Percentiles rank a stretch among this genome's conserved stretches.
Conservation (phyloP, 352 stramenopile genomes). For the Stramenopiles sp. region DNA sequence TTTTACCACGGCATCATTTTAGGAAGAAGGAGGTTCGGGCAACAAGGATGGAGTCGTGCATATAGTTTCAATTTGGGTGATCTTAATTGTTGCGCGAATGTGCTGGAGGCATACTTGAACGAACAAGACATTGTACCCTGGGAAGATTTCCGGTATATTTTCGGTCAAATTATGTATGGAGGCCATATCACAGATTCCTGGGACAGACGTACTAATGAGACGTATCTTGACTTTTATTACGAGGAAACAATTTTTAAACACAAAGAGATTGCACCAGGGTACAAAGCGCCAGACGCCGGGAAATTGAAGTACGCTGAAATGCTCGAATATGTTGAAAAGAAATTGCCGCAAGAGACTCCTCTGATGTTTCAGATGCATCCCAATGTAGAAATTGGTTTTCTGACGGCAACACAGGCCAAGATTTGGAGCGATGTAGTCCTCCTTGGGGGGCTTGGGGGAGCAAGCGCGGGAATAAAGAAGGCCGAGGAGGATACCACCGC, state of each 20-base stretch:
- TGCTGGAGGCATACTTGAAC: conserved; percentile 74
- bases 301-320: conserved; percentile 33
- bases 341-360: conserved; percentile 69
- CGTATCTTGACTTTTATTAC: conserved; percentile 67
- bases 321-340: conserved; percentile 64
- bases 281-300: conserved; percentile 64
- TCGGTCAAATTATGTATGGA: conserved; percentile 90
- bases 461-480: conserved; percentile 42
- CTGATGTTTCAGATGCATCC: conserved; percentile 76
- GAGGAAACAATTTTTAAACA: conserved; percentile 51
- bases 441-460: conserved; percentile 31
- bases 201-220: conserved; percentile 84
- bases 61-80: conserved; percentile 89
- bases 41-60: conserved; percentile 74
- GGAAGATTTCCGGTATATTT: conserved; percentile 84
- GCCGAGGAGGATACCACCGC: conserved; percentile 39
- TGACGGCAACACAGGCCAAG: conserved; percentile 74
- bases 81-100: conserved; percentile 78
- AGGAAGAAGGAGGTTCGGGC: conserved; percentile 64
- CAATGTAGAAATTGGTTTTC: conserved; percentile 82
- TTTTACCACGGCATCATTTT: conserved; percentile 88
- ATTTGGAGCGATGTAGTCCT: conserved; percentile 60
- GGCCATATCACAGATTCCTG: conserved; percentile 83
- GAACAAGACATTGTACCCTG: conserved; percentile 71
- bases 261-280: conserved; percentile 77